Percentiles rank a stretch among this genome's conserved stretches.
phyloP scores from a whole-genome alignment of 1,284 basidiomycete genomes.

The Tranzscheliella williamsii region DNA sequence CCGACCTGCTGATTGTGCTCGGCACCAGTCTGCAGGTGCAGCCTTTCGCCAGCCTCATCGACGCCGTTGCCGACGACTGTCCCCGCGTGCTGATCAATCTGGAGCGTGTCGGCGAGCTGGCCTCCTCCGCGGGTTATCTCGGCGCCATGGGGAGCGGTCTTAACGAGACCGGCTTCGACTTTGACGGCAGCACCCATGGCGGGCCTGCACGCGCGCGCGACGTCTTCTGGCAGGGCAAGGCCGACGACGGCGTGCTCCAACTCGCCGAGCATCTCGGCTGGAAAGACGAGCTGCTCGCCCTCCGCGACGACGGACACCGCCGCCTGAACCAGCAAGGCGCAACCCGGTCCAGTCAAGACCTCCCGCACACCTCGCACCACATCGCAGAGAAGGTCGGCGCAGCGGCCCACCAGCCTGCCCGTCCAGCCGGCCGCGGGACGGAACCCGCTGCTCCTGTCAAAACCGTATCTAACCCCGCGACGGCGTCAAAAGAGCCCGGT shows the following conservation, averaged over 20 bases:
- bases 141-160: conserved; percentile 46
- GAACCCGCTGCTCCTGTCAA: too few species aligned
- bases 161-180: conserved; percentile 54
- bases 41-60: conserved; percentile 66
- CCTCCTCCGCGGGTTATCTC: conserved; percentile 62
- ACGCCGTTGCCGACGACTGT: conserved; percentile 61
- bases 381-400: neutral
- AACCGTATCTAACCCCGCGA: too few species aligned
- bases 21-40: conserved; percentile 81
- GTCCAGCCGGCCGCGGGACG: too few species aligned
- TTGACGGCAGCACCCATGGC: conserved; percentile 40
- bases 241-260: conserved; percentile 42
- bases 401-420: too few species aligned
- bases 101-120: conserved; percentile 65
- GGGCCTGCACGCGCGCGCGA: conserved; percentile 39
- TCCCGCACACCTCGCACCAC: neutral
- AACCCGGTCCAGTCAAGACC: neutral
- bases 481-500: too few species aligned
- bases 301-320: conserved; percentile 15
- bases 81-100: conserved; percentile 67
- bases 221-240: conserved; percentile 47
- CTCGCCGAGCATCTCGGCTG: conserved; percentile 46
- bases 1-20: conserved; percentile 86
- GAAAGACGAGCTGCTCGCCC: conserved; percentile 23
- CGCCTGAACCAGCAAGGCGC: conserved; percentile 3